Evolutionary conservation across 768 basidiomycete species (phyloP).

Genomic region (Tylopilus sp.): DNA sequence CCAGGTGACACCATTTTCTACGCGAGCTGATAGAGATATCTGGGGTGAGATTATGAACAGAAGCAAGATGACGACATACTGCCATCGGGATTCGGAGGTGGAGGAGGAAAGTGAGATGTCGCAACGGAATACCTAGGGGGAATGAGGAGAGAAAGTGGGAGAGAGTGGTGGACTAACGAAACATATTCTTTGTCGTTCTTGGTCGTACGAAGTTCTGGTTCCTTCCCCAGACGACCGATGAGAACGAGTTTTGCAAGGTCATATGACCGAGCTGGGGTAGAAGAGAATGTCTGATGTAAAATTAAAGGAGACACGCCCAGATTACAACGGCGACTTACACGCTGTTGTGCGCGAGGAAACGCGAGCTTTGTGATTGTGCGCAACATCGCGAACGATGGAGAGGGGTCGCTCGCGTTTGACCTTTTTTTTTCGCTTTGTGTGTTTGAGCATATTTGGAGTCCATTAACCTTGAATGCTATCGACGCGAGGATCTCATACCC

Average conservation of each 20-base stretch:
- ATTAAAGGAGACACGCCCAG: neutral
- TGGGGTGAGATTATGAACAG: neutral
- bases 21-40: conserved; percentile 42
- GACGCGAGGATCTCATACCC: conserved; percentile 3
- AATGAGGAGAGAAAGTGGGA: neutral
- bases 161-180: conserved; percentile 43
- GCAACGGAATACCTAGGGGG: conserved; percentile 68
- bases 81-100: conserved; percentile 57
- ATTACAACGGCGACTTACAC: conserved; percentile 40
- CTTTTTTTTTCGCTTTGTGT: neutral
- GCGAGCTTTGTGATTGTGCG: conserved; percentile 42
- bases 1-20: conserved; percentile 58
- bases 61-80: conserved; percentile 38
- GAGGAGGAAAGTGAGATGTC: conserved; percentile 60
- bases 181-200: conserved; percentile 78
- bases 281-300: conserved; percentile 57
- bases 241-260: conserved; percentile 77
- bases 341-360: conserved; percentile 38
- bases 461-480: no score
- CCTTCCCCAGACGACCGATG: conserved; percentile 67
- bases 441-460: conserved; percentile 19
- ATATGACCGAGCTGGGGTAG: conserved; percentile 47
- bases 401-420: neutral
- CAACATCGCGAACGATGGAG: conserved; percentile 52
- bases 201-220: conserved; percentile 67